These are phyloP conservation scores for Fusarium sp. DNA, from an alignment of 2,329 filamentous ascomycete species.

Conservation along the genomic window DNA sequence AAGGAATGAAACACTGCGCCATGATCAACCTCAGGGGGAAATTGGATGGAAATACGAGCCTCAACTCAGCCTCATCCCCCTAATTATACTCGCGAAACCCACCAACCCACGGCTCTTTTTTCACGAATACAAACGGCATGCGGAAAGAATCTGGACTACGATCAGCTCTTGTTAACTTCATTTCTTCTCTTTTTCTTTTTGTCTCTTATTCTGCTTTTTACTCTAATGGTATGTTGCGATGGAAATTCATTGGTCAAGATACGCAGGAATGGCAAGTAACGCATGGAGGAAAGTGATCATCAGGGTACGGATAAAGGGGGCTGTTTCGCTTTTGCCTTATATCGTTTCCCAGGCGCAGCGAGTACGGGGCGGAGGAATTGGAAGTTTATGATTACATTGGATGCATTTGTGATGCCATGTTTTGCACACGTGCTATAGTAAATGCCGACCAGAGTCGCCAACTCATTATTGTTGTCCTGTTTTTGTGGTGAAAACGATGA, in stretches of 20 bases:
- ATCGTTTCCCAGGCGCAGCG: conserved; percentile 23
- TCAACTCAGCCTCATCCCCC: conserved; percentile 10
- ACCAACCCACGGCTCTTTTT: conserved; percentile 12
- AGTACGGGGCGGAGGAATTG: conserved; percentile 8
- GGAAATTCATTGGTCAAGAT: conserved; percentile 25
- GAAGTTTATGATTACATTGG: conserved; percentile 27
- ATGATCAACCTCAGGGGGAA: conserved; percentile 3
- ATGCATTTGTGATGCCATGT: conserved; percentile 31
- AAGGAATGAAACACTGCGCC: conserved; percentile 13
- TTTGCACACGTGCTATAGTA: conserved; percentile 22
- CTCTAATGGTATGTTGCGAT: conserved; percentile 29
- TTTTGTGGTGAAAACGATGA: background rate
- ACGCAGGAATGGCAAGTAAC: conserved; percentile 20
- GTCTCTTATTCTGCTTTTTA: conserved; percentile 16
- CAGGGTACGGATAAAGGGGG: background rate
- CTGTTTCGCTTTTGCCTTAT: conserved; percentile 16
- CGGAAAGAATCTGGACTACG: conserved; percentile 9
- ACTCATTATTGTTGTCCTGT: background rate
- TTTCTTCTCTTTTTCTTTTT: conserved; percentile 1
- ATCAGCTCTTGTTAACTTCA: conserved; percentile 1
- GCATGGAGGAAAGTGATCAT: conserved; percentile 17
- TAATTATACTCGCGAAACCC: conserved; percentile 18
- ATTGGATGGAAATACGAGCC: conserved; percentile 15
- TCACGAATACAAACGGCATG: conserved; percentile 28
- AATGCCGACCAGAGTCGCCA: conserved; percentile 14